Evolutionary conservation across 2,329 filamentous ascomycete genomes (phyloP).

Genomic region (Geosmithia flava): DNA sequence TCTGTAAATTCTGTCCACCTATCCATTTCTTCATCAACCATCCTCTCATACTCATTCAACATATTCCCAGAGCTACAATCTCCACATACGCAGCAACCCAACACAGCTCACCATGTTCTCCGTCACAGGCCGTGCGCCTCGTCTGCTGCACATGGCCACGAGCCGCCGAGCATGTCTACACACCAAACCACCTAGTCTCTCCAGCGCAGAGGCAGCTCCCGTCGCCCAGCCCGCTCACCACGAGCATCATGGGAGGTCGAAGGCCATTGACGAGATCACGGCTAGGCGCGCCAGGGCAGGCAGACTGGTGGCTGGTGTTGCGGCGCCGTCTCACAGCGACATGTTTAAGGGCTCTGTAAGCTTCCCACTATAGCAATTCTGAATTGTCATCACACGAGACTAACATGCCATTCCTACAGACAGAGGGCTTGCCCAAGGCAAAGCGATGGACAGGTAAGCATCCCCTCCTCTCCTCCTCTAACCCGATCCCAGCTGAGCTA

Average conservation of each 20-base stretch:
- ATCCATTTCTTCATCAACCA: too few relatives aligned
- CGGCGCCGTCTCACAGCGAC: slow-evolving; percentile 65
- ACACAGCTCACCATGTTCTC: not conserved
- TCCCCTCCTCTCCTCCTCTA: not conserved
- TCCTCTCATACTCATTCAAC: too few relatives aligned
- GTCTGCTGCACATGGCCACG: not conserved
- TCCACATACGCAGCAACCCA: too few relatives aligned
- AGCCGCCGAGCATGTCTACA: not conserved
- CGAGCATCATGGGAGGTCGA: not conserved
- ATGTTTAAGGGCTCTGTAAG: slow-evolving; percentile 68
- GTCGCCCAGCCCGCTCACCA: slow-evolving; percentile 2
- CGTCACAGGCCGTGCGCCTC: not conserved
- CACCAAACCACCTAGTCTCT: not conserved
- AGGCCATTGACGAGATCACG: slow-evolving; percentile 10
- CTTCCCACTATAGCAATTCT: not conserved
- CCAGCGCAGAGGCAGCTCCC: slow-evolving; percentile 3
- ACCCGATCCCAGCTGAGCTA: not conserved
- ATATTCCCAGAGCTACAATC: too few relatives aligned
- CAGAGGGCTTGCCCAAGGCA: slow-evolving; percentile 55
- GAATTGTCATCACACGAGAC: not conserved
- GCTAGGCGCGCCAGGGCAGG: slow-evolving; percentile 52
- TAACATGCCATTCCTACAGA: slow-evolving; percentile 9
- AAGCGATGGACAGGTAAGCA: slow-evolving; percentile 75
- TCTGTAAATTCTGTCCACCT: too few relatives aligned
- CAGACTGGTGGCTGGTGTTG: slow-evolving; percentile 61